A percentile compares a stretch with the other conserved stretches of the same genome.
These are phyloP conservation scores for Syzygium aqueum DNA, from an alignment of 345 rosid genomes.

Conservation along the genomic window DNA sequence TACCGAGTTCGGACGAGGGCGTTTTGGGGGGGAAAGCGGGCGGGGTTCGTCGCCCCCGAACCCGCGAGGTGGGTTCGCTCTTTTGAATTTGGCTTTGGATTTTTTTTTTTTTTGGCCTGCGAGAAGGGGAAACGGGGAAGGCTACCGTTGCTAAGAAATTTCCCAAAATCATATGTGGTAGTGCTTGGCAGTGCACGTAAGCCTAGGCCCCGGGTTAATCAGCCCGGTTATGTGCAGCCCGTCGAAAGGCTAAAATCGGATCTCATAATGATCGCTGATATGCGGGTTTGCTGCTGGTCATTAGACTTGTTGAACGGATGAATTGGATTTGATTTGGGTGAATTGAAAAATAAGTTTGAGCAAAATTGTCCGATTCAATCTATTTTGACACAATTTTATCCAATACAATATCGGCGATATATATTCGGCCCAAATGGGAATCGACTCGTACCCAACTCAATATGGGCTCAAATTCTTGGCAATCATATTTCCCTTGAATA, in stretches of 20 bases:
- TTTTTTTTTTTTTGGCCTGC: background rate
- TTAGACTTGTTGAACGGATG: background rate
- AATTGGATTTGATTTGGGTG: too few relatives aligned
- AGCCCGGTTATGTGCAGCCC: too few relatives aligned
- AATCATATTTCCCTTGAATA: too few relatives aligned
- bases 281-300: background rate
- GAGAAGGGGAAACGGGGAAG: background rate
- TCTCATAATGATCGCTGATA: background rate
- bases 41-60: background rate
- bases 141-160: background rate
- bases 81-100: background rate
- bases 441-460: accelerated
- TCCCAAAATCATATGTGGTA: background rate
- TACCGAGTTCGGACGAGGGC: background rate
- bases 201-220: background rate
- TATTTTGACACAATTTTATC: background rate
- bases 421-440: too few relatives aligned
- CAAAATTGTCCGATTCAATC: background rate
- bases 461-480: too few relatives aligned
- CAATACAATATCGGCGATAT: background rate
- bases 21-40: background rate
- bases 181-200: background rate
- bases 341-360: background rate
- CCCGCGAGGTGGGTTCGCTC: background rate
- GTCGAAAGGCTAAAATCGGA: too few relatives aligned